Conservation (phyloP, 169 alveolate species). For the Eimeria zaria region DNA sequence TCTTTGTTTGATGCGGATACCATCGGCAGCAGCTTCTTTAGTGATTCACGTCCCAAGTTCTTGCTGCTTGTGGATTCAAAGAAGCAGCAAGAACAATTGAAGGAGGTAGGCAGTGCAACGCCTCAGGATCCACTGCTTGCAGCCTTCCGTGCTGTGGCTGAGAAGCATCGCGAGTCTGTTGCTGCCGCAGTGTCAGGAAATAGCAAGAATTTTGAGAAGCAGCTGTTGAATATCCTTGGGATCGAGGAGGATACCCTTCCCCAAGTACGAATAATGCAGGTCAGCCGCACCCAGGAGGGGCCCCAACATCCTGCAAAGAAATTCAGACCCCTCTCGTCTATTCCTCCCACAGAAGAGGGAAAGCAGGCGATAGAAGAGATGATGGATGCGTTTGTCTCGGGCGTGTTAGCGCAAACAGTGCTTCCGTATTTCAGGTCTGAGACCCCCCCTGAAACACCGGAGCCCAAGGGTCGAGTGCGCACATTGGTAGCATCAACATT, state of each 20-base stretch:
- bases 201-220: conserved; percentile 63
- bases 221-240: conserved; percentile 63
- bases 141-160: conserved; percentile 57
- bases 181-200: conserved; percentile 74
- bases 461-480: conserved; percentile 47
- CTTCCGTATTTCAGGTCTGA: conserved; percentile 80
- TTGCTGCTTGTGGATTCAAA: conserved; percentile 52
- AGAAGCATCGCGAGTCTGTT: conserved; percentile 27
- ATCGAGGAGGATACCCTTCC: conserved; percentile 76
- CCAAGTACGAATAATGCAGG: conserved; percentile 64
- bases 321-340: conserved; percentile 11
- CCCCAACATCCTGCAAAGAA: conserved; percentile 81
- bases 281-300: conserved; percentile 55
- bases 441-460: conserved; percentile 50
- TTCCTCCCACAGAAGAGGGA: conserved; percentile 12
- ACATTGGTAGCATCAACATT: conserved; percentile 78
- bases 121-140: conserved; percentile 56
- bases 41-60: conserved; percentile 71
- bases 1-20: conserved; percentile 67
- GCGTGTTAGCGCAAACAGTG: conserved; percentile 16
- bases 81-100: background rate
- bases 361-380: background rate
- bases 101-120: background rate
- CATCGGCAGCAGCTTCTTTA: conserved; percentile 61
- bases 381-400: conserved; percentile 27